Evolutionary conservation across 2,329 filamentous ascomycete genomes (phyloP).

Genomic region (Ophiostoma montium): DNA sequence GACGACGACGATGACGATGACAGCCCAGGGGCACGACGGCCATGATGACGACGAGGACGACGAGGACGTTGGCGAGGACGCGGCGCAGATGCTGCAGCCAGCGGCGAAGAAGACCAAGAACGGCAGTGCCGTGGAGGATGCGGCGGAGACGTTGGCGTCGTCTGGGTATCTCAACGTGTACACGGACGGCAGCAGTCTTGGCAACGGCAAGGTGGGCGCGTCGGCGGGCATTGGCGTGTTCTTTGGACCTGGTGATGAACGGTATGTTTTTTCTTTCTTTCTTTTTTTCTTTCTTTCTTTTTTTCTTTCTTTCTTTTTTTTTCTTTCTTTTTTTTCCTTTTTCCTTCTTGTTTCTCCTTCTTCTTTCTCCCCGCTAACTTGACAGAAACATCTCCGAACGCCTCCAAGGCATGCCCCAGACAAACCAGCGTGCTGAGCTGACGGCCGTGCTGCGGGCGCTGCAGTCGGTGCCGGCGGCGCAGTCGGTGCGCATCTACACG

Average conservation of each 20-base stretch:
- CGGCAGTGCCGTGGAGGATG: constrained; percentile 6
- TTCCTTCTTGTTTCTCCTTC: not conserved
- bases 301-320: not conserved
- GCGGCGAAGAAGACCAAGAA: constrained; percentile 22
- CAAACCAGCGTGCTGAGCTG: constrained; percentile 92
- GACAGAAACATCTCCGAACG: constrained; percentile 55
- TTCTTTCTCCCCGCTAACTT: not conserved
- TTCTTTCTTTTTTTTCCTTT: not conserved
- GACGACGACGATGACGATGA: constrained; percentile 16
- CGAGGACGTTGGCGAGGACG: constrained; percentile 19
- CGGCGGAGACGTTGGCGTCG: not conserved
- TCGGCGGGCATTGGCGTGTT: constrained; percentile 49
- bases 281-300: not conserved
- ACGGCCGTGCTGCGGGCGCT: constrained; percentile 76
- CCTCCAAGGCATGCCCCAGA: constrained; percentile 60
- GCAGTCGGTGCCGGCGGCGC: constrained; percentile 53
- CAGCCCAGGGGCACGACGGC: constrained; percentile 16
- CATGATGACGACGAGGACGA: constrained; percentile 14
- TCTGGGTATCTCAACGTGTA: constrained; percentile 32
- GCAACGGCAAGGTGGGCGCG: constrained; percentile 42
- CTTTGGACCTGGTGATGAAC: constrained; percentile 41
- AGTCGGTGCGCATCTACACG: constrained; percentile 64
- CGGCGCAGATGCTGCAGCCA: constrained; percentile 21
- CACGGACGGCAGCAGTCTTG: constrained; percentile 48
- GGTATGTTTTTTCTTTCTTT: constrained; percentile 24